Conservation (phyloP, 2,329 filamentous ascomycete genomes). For the Fusarium sp. region DNA sequence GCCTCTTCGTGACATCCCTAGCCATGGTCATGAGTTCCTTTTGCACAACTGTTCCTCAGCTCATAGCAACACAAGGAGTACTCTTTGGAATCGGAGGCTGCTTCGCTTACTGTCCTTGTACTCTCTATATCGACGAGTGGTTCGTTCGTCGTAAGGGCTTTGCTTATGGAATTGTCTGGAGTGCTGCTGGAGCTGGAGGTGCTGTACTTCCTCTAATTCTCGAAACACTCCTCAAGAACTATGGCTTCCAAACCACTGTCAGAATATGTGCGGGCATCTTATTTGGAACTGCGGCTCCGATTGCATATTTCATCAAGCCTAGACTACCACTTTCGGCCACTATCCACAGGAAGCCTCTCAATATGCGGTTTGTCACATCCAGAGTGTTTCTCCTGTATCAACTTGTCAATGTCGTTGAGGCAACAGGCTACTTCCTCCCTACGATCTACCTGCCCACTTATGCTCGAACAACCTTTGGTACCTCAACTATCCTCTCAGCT, state of each 20-base stretch:
- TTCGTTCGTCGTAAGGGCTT: constrained; percentile 53
- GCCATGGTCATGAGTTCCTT: constrained; percentile 57
- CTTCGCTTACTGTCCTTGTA: constrained; percentile 62
- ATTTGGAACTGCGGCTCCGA: constrained; percentile 59
- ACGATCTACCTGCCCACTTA: constrained; percentile 67
- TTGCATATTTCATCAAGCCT: constrained; percentile 62
- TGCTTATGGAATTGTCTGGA: constrained; percentile 66
- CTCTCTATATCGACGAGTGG: constrained; percentile 67
- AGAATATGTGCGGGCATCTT: constrained; percentile 58
- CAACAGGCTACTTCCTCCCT: constrained; percentile 67
- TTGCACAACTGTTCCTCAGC: constrained; percentile 59
- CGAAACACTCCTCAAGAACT: constrained; percentile 54
- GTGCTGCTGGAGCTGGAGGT: constrained; percentile 48
- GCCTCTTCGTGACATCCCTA: constrained; percentile 57
- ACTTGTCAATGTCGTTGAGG: constrained; percentile 64
- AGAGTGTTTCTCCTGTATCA: constrained; percentile 64
- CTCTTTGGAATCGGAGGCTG: constrained; percentile 65
- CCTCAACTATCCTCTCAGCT: constrained; percentile 57
- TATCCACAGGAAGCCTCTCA: constrained; percentile 45
- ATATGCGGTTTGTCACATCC: constrained; percentile 59
- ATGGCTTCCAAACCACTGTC: constrained; percentile 56
- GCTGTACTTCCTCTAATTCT: constrained; percentile 60
- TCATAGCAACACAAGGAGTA: constrained; percentile 66
- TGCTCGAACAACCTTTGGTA: constrained; percentile 56
- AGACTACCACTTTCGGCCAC: constrained; percentile 53